phyloP scores from a whole-genome alignment of 768 basidiomycete genomes.

The Rhizopogon sp. region DNA sequence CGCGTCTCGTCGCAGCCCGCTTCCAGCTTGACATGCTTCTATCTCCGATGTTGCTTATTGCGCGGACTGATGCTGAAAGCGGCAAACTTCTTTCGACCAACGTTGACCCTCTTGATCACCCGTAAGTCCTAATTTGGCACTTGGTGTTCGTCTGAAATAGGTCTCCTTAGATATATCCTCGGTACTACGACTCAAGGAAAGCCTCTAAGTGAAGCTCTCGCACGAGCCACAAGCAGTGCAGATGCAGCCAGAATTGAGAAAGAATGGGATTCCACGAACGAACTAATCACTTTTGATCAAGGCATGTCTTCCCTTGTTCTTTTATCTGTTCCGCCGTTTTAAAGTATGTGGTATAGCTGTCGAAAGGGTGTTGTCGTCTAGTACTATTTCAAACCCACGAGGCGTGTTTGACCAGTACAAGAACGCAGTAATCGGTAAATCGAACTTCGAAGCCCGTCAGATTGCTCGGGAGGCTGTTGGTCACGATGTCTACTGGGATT shows the following conservation, averaged over 20 bases:
- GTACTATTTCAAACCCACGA: conserved; percentile 24
- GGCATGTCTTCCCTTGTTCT: conserved; percentile 38
- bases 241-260: conserved; percentile 73
- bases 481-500: conserved; percentile 77
- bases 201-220: conserved; percentile 64
- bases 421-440: conserved; percentile 53
- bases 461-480: conserved; percentile 68
- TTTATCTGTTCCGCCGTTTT: neutral
- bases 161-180: conserved; percentile 48
- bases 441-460: conserved; percentile 65
- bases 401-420: conserved; percentile 56
- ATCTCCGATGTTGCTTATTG: conserved; percentile 84
- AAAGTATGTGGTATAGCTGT: conserved; percentile 13
- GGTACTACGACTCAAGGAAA: conserved; percentile 49
- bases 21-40: conserved; percentile 91
- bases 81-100: conserved; percentile 81
- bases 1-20: conserved; percentile 77
- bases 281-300: conserved; percentile 80
- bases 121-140: conserved; percentile 21
- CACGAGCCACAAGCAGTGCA: conserved; percentile 57
- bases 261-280: conserved; percentile 65
- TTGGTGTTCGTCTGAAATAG: neutral
- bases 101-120: conserved; percentile 77
- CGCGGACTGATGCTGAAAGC: conserved; percentile 89
- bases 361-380: conserved; percentile 13